Evolutionary conservation across 345 rosid species (phyloP), one percentile per base, ranked within the genome.

Genomic region (Populus nigra): DNA sequence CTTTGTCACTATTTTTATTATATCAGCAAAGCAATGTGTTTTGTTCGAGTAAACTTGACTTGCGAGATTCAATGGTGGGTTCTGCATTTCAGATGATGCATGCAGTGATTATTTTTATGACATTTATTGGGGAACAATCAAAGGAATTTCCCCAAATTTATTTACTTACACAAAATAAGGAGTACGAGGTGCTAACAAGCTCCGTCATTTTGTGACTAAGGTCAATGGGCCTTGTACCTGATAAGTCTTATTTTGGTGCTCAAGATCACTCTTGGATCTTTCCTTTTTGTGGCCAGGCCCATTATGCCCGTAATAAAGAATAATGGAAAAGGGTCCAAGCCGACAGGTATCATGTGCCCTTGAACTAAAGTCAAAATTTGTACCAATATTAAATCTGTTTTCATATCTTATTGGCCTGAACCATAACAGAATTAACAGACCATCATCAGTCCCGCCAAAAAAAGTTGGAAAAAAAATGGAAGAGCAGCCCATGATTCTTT

Each of bases 371-470:
- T 43, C 47, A 43, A 43, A 43, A 1, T 43, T 0, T 43, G 47
- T 43, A 10, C 12, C 18, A 13, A 47, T 47, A 47, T 4, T 47
- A 15, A 1, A 16, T 47, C 53, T 16, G 17, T 47, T 47, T 41
- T 41, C 3, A 10, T 41, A 22, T 57, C 12, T 18, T 17, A 57
- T 0, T 23, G n/a, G 23, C 25, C 29, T 61, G 65, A 22, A 16
- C 18, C 3, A 0, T 39, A 27, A 59, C 78, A 18, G 71, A 65
- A 31, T 62, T 68, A 77, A 74, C 79, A 36, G 79, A 62, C 22
- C 9, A 29, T n/a, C 10, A 9, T 23, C 22, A 6, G 16, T 23
- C 78, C 86, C 91, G 85, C 81, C 86, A 77, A 77, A 77, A 77
- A n/a, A 65, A 53, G 35, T 12, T 11, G 18, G 53, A 71, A 55